Conservation (phyloP, 1,139 yeast species). For the Yamadazyma triangularis region DNA sequence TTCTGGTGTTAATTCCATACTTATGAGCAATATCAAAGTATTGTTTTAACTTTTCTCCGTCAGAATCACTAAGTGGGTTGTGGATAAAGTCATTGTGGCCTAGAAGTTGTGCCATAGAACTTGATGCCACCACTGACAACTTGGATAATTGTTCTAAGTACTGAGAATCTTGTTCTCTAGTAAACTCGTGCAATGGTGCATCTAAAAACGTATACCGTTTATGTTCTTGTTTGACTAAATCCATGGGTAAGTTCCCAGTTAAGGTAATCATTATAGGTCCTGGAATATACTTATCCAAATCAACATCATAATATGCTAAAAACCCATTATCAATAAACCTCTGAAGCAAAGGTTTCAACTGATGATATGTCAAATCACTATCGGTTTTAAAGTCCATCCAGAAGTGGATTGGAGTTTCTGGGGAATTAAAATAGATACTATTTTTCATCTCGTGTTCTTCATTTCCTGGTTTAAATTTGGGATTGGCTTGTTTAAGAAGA, state of each 20-base stretch:
- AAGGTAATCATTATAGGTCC: conserved; percentile 39
- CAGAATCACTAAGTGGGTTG: conserved; percentile 17
- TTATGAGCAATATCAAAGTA: conserved; percentile 30
- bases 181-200: conserved; percentile 30
- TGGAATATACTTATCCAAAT: conserved; percentile 17
- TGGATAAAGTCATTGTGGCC: conserved; percentile 18
- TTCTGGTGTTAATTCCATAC: conserved; percentile 33
- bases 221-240: conserved; percentile 19
- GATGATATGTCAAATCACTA: conserved; percentile 27
- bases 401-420: conserved; percentile 34
- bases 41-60: conserved; percentile 15
- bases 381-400: conserved; percentile 44
- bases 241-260: conserved; percentile 39
- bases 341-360: conserved; percentile 24
- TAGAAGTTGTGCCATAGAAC: conserved; percentile 26
- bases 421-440: conserved; percentile 36
- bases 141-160: conserved; percentile 17
- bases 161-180: conserved; percentile 11
- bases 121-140: conserved; percentile 33
- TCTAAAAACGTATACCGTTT: conserved; percentile 35
- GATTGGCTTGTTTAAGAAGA: conserved; percentile 46
- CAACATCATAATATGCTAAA: conserved; percentile 30
- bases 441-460: conserved; percentile 14
- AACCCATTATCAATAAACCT: conserved; percentile 30
- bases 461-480: conserved; percentile 11